These are phyloP conservation scores for Rhizoclosmatium sp. DNA, from an alignment of 192 early-diverging fungal genomes.

Conservation along the genomic window DNA sequence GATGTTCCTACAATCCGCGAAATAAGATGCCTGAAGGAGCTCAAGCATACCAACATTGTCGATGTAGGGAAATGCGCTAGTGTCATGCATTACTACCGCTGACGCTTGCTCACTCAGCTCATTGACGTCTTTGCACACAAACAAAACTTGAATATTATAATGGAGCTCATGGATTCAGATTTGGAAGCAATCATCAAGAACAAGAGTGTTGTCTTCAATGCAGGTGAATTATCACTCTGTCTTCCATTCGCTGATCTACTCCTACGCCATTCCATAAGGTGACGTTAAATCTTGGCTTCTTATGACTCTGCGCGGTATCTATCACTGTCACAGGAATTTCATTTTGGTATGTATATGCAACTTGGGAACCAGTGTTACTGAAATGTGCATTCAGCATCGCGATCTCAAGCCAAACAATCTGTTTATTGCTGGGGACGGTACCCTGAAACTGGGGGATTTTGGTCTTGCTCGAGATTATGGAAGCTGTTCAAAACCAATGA, in stretches of 20 bases:
- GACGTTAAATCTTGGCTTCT: constrained; percentile 99
- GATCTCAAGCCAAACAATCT: constrained; percentile 71
- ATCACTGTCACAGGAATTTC: constrained; percentile 91
- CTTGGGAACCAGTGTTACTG: too few species aligned
- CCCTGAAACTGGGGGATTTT: constrained; percentile 98
- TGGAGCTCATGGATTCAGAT: constrained; percentile 95
- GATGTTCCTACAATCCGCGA: constrained; percentile 96
- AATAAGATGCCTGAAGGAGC: constrained; percentile 91
- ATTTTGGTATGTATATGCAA: constrained; percentile 40
- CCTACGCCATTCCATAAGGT: constrained; percentile 36
- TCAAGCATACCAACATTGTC: constrained; percentile 91
- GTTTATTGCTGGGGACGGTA: constrained; percentile 75
- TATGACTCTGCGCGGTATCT: constrained; percentile 92
- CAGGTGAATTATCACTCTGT: constrained; percentile 37
- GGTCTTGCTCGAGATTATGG: constrained; percentile 97
- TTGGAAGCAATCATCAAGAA: constrained; percentile 97
- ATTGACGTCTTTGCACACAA: constrained; percentile 94
- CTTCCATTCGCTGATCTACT: background rate
- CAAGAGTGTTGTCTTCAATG: constrained; percentile 84
- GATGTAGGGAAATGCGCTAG: constrained; percentile 57
- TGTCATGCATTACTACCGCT: background rate
- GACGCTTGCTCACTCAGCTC: constrained; percentile 60
- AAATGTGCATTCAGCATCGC: constrained; percentile 68
- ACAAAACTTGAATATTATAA: constrained; percentile 88
- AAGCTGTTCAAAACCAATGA: constrained; percentile 81